Evolutionary conservation across 169 alveolate genomes (phyloP), one percentile per base, ranked within the genome.

Genomic region (Plasmodium knowlesi): DNA sequence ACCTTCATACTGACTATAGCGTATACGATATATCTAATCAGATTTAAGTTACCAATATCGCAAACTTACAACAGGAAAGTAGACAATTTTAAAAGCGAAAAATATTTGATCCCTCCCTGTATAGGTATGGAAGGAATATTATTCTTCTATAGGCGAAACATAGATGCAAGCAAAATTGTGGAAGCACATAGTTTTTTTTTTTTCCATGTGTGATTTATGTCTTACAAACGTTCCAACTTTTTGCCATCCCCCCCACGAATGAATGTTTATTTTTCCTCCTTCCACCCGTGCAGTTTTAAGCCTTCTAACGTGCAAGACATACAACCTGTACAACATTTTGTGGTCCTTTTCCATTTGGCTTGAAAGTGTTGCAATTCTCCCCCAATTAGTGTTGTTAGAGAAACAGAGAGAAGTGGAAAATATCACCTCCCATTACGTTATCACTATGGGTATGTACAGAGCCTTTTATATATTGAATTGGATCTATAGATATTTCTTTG

Each of bases 301-400:
- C 43, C 78, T 96, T 0, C 32, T 96, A 78, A 96, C 98, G 9
- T 91, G 97, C 39, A 76, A 67, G 67, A 92, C 94, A 1, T 96
- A 94, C 76, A 80, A 83, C 16, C 37, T 95, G 19, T 92, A 98
- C 91, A 99, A 98, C 80, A 92, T 99, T 50, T 67, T 97, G 9
- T 99, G 99, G 99, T 97, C 99, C 54, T 98, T 97, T 92, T 98
- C 99, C 80, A 97, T 98, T 37, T 98, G 99, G 99, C 97, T 99
- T 54, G 99, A 99, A 97, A 95, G 99, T 57, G 99, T 99, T 0
- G 99, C 99, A 50, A 98, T 98, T 86, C 91, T 99, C 39, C 99
- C 99, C 19, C 99, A 99, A 96, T 95, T 98, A 57, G 96, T 97
- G 12, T 97, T 99, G 95, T 96, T 99, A 73, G 98, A 98, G 90